A percentile compares a stretch with the other conserved stretches of the same genome.
Evolutionary conservation across 331 rosid genomes (phyloP).

Genomic region (Prunus yedoensis): DNA sequence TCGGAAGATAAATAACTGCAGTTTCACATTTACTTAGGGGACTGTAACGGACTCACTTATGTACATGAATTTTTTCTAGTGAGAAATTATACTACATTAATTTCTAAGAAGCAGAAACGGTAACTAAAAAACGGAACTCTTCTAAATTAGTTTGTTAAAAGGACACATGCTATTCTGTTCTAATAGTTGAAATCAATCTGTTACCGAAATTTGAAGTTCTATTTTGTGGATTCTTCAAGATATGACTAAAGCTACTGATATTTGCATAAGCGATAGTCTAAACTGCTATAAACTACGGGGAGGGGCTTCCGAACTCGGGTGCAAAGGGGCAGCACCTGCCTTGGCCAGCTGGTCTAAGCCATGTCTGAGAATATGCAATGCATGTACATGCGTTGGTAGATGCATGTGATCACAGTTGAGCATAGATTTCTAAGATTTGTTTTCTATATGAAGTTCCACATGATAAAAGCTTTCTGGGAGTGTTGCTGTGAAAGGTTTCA

Average conservation of each 20-base stretch:
- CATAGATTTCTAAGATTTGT: background rate
- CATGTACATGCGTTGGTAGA: background rate
- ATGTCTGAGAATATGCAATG: background rate
- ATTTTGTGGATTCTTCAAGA: background rate
- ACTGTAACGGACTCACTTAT: background rate
- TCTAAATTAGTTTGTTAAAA: background rate
- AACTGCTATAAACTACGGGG: too few relatives aligned
- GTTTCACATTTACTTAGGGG: background rate
- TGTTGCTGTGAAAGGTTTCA: background rate
- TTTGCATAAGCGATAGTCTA: too few relatives aligned
- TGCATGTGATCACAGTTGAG: background rate
- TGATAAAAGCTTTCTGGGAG: background rate
- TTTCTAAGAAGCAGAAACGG: background rate
- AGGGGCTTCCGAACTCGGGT: too few relatives aligned
- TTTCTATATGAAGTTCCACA: background rate
- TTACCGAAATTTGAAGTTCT: background rate
- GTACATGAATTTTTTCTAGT: too few relatives aligned
- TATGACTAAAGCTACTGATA: background rate
- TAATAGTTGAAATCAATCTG: background rate
- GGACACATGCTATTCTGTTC: background rate
- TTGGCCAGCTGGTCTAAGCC: too few relatives aligned
- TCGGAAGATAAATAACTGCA: background rate
- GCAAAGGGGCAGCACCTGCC: too few relatives aligned
- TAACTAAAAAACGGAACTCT: background rate
- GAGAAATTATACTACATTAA: background rate